Evolutionary conservation across 176 grass and related monocot genomes (phyloP).

Genomic region (Ensete glaucum): DNA sequence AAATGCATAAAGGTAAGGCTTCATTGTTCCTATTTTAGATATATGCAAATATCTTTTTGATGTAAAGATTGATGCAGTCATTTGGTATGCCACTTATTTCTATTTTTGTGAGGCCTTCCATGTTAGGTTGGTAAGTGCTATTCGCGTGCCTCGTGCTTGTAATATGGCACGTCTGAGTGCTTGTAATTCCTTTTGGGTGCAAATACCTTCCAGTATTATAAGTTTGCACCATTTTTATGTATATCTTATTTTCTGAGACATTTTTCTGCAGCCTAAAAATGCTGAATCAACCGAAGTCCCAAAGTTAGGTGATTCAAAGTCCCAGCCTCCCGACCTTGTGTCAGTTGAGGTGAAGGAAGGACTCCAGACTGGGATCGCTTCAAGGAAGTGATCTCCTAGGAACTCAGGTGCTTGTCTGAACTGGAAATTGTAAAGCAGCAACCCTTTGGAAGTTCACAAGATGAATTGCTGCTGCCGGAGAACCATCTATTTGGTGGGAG

Average conservation of each 20-base stretch:
- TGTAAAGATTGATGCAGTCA: too few species aligned
- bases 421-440: neutral
- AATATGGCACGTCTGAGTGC: too few species aligned
- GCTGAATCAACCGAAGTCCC: slow-evolving; percentile 25
- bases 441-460: neutral
- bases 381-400: neutral
- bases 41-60: neutral
- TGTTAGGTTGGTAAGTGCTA: neutral
- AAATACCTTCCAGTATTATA: too few species aligned
- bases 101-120: neutral
- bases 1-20: too few species aligned
- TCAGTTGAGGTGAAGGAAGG: neutral
- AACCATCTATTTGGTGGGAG: neutral
- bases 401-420: neutral
- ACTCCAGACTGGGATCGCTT: neutral
- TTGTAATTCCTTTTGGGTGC: too few species aligned
- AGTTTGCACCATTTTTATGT: too few species aligned
- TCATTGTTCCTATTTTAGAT: neutral
- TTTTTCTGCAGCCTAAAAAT: slow-evolving; percentile 38
- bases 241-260: too few species aligned
- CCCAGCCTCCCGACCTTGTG: neutral
- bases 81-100: neutral
- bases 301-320: slow-evolving; percentile 27
- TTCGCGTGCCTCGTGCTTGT: neutral
- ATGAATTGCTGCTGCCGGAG: neutral